A percentile compares a stretch with the other conserved stretches of the same genome.
phyloP scores from a whole-genome alignment of 805 yeast species.

The Saturnispora saitoi region DNA sequence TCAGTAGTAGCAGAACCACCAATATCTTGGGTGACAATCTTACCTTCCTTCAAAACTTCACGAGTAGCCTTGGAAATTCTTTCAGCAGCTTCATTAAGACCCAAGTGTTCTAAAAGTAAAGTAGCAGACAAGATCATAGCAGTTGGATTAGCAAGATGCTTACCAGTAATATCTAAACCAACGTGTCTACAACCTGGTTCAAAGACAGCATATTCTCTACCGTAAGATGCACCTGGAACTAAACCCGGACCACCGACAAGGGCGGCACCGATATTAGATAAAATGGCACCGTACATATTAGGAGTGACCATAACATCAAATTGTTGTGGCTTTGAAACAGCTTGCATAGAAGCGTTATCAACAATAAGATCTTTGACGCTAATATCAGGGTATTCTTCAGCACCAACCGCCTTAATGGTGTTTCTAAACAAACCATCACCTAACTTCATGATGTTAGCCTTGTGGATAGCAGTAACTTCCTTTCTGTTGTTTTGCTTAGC shows the following conservation, averaged over 20 bases:
- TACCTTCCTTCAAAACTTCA: conserved; percentile 83
- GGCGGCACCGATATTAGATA: conserved; percentile 97
- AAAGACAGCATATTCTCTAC: conserved; percentile 94
- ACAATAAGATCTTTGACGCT: conserved; percentile 88
- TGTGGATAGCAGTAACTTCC: conserved; percentile 93
- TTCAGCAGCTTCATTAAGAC: conserved; percentile 76
- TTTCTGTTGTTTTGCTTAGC: conserved; percentile 89
- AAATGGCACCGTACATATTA: conserved; percentile 93
- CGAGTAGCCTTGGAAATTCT: conserved; percentile 84
- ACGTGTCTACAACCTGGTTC: conserved; percentile 99
- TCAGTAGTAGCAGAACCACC: conserved; percentile 88
- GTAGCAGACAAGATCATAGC: conserved; percentile 91
- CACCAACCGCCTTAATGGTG: conserved; percentile 82
- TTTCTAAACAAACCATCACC: conserved; percentile 97
- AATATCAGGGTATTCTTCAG: conserved; percentile 76
- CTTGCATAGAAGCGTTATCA: conserved; percentile 99
- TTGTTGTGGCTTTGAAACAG: conserved; percentile 96
- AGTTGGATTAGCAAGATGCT: conserved; percentile 95
- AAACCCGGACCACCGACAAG: conserved; percentile 96
- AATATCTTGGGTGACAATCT: conserved; percentile 76
- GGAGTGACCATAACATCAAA: conserved; percentile 97
- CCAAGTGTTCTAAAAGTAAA: conserved; percentile 91
- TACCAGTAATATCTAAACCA: conserved; percentile 92
- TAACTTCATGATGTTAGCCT: conserved; percentile 97
- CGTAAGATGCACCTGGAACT: conserved; percentile 97